Conservation (phyloP, 1,284 basidiomycete species). For the Irpex lacteus region DNA sequence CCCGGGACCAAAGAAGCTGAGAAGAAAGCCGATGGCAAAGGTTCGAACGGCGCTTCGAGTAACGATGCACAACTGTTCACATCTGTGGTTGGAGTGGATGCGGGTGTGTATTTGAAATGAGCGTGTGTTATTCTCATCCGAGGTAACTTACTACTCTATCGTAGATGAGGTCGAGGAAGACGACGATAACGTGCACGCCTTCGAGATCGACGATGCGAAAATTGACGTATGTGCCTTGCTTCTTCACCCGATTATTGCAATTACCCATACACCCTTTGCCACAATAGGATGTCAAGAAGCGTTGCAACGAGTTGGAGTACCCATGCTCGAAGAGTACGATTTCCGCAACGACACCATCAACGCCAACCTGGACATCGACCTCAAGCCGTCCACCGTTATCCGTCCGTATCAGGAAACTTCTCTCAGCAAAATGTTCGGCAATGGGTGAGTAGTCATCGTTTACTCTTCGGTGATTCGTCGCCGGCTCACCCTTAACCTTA, state of each 20-base stretch:
- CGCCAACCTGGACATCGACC: constrained; percentile 92
- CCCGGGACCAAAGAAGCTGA: constrained; percentile 78
- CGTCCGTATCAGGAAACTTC: constrained; percentile 97
- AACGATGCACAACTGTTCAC: constrained; percentile 79
- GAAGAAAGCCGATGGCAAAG: constrained; percentile 46
- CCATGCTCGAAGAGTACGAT: constrained; percentile 97
- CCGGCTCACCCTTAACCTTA: constrained; percentile 29
- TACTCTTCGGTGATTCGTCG: not conserved
- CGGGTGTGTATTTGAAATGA: constrained; percentile 43
- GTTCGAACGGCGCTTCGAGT: constrained; percentile 29
- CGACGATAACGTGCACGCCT: constrained; percentile 93
- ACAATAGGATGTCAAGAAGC: constrained; percentile 82
- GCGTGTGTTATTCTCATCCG: not conserved
- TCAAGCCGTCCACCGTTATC: constrained; percentile 95
- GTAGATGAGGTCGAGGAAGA: constrained; percentile 95
- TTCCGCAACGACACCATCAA: constrained; percentile 95
- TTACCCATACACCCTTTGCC: constrained; percentile 1
- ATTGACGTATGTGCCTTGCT: constrained; percentile 70
- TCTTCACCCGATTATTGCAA: not conserved
- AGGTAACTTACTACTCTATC: not conserved
- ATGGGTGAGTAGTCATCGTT: constrained; percentile 59
- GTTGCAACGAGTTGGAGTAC: constrained; percentile 95
- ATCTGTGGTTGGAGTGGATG: constrained; percentile 89
- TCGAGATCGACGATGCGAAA: constrained; percentile 88
- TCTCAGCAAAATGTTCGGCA: constrained; percentile 98